These are phyloP conservation scores for Mucor mucedo DNA, from an alignment of 371 early-diverging fungal genomes.

Conservation along the genomic window DNA sequence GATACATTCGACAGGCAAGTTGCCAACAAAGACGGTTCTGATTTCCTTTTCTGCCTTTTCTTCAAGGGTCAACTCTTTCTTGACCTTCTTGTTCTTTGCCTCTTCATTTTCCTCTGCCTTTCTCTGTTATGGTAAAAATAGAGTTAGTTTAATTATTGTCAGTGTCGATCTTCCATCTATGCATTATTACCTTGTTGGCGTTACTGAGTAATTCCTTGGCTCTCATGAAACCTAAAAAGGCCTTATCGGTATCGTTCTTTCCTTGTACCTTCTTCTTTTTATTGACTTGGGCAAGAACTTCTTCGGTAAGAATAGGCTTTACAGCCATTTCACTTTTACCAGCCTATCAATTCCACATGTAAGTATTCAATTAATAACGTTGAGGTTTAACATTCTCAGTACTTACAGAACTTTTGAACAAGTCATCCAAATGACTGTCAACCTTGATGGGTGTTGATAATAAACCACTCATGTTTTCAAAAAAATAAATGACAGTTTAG, in stretches of 20 bases:
- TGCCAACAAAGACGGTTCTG: slow-evolving; percentile 85
- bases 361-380: too few relatives aligned
- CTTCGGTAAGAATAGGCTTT: slow-evolving; percentile 19
- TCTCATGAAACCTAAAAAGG: slow-evolving; percentile 43
- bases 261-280: slow-evolving; percentile 34
- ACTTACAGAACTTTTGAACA: slow-evolving; percentile 32
- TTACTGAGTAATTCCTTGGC: slow-evolving; percentile 34
- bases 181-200: slow-evolving; percentile 28
- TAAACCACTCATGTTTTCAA: slow-evolving; percentile 24
- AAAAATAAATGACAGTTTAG: neutral
- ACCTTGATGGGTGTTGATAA: slow-evolving; percentile 21
- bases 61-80: slow-evolving; percentile 34
- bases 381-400: neutral
- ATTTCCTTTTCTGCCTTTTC: slow-evolving; percentile 57
- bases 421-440: slow-evolving; percentile 26
- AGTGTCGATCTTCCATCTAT: too few relatives aligned
- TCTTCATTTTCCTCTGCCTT: slow-evolving; percentile 24
- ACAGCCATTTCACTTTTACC: slow-evolving; percentile 37
- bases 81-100: slow-evolving; percentile 30
- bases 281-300: slow-evolving; percentile 15
- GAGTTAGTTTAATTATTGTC: too few relatives aligned
- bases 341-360: slow-evolving; percentile 18
- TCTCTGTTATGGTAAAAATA: slow-evolving; percentile 9
- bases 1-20: slow-evolving; percentile 69
- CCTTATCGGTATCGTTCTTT: slow-evolving; percentile 34